These are phyloP conservation scores for Claviceps paspali DNA, from an alignment of 2,329 filamentous ascomycete species.

Conservation along the genomic window DNA sequence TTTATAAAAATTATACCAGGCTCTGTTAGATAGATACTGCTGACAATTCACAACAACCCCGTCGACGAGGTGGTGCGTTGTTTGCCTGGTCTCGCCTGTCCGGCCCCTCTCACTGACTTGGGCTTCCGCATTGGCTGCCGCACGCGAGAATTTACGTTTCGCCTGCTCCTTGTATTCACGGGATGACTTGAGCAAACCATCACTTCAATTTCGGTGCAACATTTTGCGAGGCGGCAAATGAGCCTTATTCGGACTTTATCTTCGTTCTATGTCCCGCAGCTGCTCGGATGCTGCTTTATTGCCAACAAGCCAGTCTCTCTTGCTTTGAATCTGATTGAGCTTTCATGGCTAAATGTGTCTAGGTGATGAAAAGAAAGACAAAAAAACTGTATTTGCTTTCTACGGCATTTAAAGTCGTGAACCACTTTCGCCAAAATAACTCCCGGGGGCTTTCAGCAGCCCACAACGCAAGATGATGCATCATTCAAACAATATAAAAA, in stretches of 20 bases:
- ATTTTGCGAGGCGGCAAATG: background rate
- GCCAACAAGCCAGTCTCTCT: no score
- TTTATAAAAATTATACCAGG: slow-evolving; percentile 43
- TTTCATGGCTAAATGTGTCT: slow-evolving; percentile 9
- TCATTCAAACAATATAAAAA: slow-evolving; percentile 8
- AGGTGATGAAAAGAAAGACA: no score
- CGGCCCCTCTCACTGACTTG: background rate
- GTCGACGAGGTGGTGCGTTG: background rate
- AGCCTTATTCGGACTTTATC: no score
- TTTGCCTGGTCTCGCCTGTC: background rate
- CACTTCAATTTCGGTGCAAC: no score
- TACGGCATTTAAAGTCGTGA: no score
- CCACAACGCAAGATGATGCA: slow-evolving; percentile 3
- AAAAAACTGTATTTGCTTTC: no score
- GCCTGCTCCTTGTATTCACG: background rate
- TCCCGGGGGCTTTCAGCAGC: background rate
- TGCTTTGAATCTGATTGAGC: slow-evolving; percentile 1
- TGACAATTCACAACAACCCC: slow-evolving; percentile 36
- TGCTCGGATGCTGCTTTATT: no score
- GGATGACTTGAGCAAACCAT: no score
- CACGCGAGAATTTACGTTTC: background rate
- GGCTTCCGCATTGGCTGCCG: background rate
- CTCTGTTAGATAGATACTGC: slow-evolving; percentile 96
- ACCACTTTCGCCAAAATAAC: slow-evolving; percentile 2
- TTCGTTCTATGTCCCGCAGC: no score